These are phyloP conservation scores for Pascua guehoae DNA, from an alignment of 1,284 basidiomycete genomes.

Conservation along the genomic window DNA sequence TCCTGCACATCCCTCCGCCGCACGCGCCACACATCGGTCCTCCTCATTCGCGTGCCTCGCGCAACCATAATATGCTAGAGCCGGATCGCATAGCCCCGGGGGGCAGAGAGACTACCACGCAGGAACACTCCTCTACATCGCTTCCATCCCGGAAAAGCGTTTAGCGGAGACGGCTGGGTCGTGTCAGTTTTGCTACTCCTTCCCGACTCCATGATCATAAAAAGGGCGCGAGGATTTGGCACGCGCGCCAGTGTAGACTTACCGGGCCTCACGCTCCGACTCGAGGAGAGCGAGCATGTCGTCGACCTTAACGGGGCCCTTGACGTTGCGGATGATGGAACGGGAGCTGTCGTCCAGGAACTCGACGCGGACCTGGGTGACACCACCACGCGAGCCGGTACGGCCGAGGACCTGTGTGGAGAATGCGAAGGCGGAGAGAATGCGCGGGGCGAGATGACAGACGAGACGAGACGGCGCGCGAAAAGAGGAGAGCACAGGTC, in stretches of 20 bases:
- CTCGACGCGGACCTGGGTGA: slow-evolving; percentile 99
- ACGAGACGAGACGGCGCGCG: background rate
- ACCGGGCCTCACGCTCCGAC: slow-evolving; percentile 99
- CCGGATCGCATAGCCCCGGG: slow-evolving; percentile 21
- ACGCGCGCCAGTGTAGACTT: slow-evolving; percentile 48
- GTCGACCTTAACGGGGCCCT: slow-evolving; percentile 93
- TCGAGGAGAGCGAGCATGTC: slow-evolving; percentile 98
- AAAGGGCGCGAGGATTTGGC: too few species aligned
- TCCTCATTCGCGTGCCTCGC: background rate
- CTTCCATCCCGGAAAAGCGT: slow-evolving; percentile 9
- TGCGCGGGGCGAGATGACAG: background rate
- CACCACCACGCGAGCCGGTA: slow-evolving; percentile 98
- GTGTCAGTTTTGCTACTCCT: background rate
- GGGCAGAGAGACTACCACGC: slow-evolving; percentile 22
- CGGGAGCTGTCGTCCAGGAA: slow-evolving; percentile 98
- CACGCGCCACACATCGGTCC: background rate
- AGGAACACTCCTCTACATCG: slow-evolving; percentile 22
- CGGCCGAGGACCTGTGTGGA: slow-evolving; percentile 81
- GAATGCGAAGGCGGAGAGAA: slow-evolving; percentile 1
- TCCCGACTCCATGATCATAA: too few species aligned
- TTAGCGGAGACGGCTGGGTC: slow-evolving; percentile 26
- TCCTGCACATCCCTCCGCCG: background rate
- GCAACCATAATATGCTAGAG: slow-evolving; percentile 17
- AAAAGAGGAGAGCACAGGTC: slow-evolving; percentile 2
- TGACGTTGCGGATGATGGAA: slow-evolving; percentile 98